Evolutionary conservation across 805 yeast species (phyloP).

Genomic region (Komagataella phaffii): DNA sequence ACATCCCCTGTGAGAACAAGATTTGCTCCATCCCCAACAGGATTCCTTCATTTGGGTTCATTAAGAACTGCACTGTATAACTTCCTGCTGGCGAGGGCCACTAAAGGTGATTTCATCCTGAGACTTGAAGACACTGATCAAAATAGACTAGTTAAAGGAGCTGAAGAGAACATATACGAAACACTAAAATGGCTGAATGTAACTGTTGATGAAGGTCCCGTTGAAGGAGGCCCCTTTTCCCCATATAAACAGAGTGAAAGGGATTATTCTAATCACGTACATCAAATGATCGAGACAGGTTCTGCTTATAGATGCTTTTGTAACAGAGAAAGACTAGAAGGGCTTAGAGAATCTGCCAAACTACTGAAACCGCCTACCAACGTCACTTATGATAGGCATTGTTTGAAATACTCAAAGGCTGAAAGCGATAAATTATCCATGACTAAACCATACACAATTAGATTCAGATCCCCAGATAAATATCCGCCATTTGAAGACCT

Average conservation of each 20-base stretch:
- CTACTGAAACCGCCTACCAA: constrained; percentile 76
- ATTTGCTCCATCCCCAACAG: constrained; percentile 98
- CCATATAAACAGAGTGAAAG: constrained; percentile 86
- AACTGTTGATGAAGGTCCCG: constrained; percentile 73
- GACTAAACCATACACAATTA: constrained; percentile 31
- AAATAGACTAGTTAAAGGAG: constrained; percentile 62
- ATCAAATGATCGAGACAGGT: constrained; percentile 44
- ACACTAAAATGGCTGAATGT: constrained; percentile 71
- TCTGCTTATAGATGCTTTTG: constrained; percentile 83
- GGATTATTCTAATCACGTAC: constrained; percentile 46
- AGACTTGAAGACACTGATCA: constrained; percentile 92
- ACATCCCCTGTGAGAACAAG: constrained; percentile 62
- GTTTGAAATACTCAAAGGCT: constrained; percentile 29
- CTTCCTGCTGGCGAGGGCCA: constrained; percentile 64
- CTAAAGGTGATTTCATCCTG: constrained; percentile 69
- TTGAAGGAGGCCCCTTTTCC: constrained; percentile 40
- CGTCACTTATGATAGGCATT: constrained; percentile 82
- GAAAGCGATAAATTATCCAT: constrained; percentile 9
- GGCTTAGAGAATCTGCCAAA: constrained; percentile 60
- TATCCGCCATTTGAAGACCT: constrained; percentile 63
- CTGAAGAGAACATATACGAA: constrained; percentile 69
- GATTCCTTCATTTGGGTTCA: constrained; percentile 87
- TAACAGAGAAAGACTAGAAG: constrained; percentile 59
- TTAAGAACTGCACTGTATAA: constrained; percentile 88
- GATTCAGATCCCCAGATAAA: constrained; percentile 63